phyloP scores from a whole-genome alignment of 805 yeast species.

The Kodamaea kaohsiungensis region DNA sequence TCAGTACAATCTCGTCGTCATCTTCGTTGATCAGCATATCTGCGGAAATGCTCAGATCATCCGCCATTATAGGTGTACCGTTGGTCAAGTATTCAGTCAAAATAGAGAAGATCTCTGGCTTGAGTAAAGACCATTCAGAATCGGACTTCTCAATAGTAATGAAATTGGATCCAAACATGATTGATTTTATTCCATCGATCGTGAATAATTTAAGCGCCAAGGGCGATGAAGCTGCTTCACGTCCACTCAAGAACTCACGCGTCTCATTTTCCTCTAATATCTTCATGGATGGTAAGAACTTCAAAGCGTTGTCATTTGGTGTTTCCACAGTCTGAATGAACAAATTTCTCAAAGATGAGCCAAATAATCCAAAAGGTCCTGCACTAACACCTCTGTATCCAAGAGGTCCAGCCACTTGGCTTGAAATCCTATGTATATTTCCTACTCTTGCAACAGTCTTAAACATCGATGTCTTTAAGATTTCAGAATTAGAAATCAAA shows the following conservation, averaged over 20 bases:
- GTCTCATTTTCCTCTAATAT: conserved; percentile 63
- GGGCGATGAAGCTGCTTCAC: conserved; percentile 77
- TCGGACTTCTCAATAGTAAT: conserved; percentile 72
- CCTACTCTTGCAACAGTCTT: not conserved
- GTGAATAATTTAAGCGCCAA: conserved; percentile 73
- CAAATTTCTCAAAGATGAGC: conserved; percentile 23
- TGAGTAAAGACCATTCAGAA: conserved; percentile 58
- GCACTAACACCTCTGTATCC: not conserved
- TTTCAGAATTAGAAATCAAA: not conserved
- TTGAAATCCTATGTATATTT: not conserved
- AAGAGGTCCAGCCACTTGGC: not conserved
- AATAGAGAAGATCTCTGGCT: conserved; percentile 65
- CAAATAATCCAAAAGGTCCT: not conserved
- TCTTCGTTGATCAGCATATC: conserved; percentile 54
- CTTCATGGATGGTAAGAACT: conserved; percentile 73
- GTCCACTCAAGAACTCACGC: conserved; percentile 68
- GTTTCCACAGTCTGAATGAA: conserved; percentile 84
- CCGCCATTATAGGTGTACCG: conserved; percentile 54
- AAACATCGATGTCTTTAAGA: not conserved
- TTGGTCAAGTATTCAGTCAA: conserved; percentile 56
- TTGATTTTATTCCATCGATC: conserved; percentile 72
- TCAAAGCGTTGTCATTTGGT: conserved; percentile 84
- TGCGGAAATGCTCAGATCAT: conserved; percentile 16
- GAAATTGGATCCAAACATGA: conserved; percentile 82
- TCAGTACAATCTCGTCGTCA: conserved; percentile 65